phyloP scores from a whole-genome alignment of 257 asterid genomes.

The Datura wrightii region DNA sequence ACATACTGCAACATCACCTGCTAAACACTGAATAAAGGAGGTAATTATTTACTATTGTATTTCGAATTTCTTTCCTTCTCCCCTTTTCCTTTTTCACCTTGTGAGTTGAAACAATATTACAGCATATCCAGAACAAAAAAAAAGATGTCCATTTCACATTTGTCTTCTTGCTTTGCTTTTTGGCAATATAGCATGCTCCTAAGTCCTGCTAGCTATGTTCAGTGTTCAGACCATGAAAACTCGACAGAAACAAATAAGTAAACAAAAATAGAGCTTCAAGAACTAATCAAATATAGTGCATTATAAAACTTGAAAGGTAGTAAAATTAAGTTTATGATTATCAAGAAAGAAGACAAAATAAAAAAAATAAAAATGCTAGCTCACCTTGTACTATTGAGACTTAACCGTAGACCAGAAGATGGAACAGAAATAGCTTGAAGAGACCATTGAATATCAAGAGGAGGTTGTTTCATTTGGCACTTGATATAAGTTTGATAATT shows the following conservation, averaged over 20 bases:
- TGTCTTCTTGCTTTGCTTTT: conserved; percentile 34
- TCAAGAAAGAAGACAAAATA: neutral
- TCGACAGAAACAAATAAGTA: conserved; percentile 14
- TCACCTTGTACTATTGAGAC: conserved; percentile 66
- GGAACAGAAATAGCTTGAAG: conserved; percentile 73
- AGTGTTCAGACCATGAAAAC: conserved; percentile 39
- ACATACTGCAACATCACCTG: conserved; percentile 28
- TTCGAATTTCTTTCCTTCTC: neutral
- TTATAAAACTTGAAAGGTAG: neutral
- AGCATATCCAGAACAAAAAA: conserved; percentile 35
- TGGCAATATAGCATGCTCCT: conserved; percentile 32
- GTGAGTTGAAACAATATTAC: conserved; percentile 17
- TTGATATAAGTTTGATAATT: conserved; percentile 69
- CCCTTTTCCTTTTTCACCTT: neutral
- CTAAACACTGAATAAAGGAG: conserved; percentile 15
- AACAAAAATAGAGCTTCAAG: neutral
- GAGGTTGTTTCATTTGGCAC: conserved; percentile 73
- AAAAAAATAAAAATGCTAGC: conserved; percentile 9
- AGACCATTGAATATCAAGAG: conserved; percentile 71
- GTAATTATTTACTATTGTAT: neutral
- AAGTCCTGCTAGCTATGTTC: conserved; percentile 33
- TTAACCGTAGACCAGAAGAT: conserved; percentile 66
- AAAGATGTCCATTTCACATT: conserved; percentile 28
- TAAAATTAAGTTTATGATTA: neutral
- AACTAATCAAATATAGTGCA: conserved; percentile 24